Evolutionary conservation across 352 stramenopile species (phyloP).

Genomic region (Phytophthora foliorum): DNA sequence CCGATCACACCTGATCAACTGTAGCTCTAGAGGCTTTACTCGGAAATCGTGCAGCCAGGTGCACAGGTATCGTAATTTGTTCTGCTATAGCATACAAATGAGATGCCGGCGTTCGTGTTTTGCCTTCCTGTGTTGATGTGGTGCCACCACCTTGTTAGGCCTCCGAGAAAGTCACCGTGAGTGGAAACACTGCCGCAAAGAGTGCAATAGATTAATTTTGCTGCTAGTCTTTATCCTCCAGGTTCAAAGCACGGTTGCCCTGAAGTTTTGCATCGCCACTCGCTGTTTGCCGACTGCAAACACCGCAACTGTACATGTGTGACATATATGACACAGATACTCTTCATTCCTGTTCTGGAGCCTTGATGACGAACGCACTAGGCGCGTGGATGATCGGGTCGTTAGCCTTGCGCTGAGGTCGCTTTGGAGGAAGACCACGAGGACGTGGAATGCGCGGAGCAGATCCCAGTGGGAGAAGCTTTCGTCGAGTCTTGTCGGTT

Average conservation of each 20-base stretch:
- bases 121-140: too few species aligned
- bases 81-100: too few species aligned
- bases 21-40: conserved; percentile 26
- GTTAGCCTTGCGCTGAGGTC: conserved; percentile 17
- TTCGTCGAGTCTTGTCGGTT: conserved; percentile 34
- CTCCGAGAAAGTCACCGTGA: too few species aligned
- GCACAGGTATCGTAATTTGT: neutral
- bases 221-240: conserved; percentile 23
- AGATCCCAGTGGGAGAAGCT: conserved; percentile 26
- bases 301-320: conserved; percentile 17
- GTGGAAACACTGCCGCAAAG: neutral
- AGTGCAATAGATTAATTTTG: conserved; percentile 28
- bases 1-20: conserved; percentile 88
- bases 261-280: conserved; percentile 10
- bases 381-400: conserved; percentile 23
- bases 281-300: conserved; percentile 1
- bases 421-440: conserved; percentile 25
- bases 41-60: neutral
- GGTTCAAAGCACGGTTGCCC: conserved; percentile 2
- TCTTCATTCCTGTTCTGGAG: conserved; percentile 21
- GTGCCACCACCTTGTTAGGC: too few species aligned
- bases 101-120: too few species aligned
- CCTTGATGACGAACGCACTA: conserved; percentile 24
- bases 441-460: conserved; percentile 7
- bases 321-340: conserved; percentile 33